A percentile compares a stretch with the other conserved stretches of the same genome.
These are phyloP conservation scores for Phytopythium chamaehyphon DNA, from an alignment of 352 stramenopile genomes.

Conservation along the genomic window DNA sequence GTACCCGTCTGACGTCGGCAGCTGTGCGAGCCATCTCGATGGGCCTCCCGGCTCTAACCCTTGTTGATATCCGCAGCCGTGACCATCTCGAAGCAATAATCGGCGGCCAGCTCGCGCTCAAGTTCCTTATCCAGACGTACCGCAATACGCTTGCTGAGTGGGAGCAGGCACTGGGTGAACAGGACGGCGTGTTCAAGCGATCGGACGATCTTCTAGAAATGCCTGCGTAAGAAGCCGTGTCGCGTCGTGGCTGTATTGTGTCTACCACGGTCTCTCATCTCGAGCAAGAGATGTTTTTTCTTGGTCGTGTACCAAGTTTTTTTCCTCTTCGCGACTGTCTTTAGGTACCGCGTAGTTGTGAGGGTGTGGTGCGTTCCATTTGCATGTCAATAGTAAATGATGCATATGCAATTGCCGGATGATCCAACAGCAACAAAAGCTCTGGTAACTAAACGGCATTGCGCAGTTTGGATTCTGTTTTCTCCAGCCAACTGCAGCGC, in stretches of 20 bases:
- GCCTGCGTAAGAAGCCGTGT: constrained; percentile 27
- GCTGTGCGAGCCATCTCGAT: constrained; percentile 66
- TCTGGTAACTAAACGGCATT: too few species aligned
- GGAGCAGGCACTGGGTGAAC: constrained; percentile 59
- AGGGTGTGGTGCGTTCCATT: background rate
- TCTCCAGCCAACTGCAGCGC: too few species aligned
- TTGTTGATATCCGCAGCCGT: constrained; percentile 75
- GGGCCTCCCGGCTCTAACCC: constrained; percentile 50
- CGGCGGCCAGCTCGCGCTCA: constrained; percentile 61
- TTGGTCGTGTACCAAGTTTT: constrained; percentile 1
- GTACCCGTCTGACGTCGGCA: constrained; percentile 73
- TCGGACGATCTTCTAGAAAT: constrained; percentile 35
- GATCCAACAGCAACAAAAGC: too few species aligned
- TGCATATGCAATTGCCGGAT: too few species aligned
- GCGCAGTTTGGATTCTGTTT: too few species aligned
- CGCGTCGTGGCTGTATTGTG: constrained; percentile 9
- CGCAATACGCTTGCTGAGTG: constrained; percentile 59
- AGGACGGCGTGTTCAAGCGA: constrained; percentile 75
- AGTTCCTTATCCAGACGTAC: constrained; percentile 78
- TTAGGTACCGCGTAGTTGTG: constrained; percentile 10
- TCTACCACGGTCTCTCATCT: constrained; percentile 1
- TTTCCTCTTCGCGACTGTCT: constrained; percentile 8
- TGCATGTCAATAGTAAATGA: constrained; percentile 1
- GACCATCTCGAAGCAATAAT: constrained; percentile 79
- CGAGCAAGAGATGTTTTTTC: constrained; percentile 5